Conservation (phyloP, 306 rosid genomes). For the Cucurbita argyrosperma region DNA sequence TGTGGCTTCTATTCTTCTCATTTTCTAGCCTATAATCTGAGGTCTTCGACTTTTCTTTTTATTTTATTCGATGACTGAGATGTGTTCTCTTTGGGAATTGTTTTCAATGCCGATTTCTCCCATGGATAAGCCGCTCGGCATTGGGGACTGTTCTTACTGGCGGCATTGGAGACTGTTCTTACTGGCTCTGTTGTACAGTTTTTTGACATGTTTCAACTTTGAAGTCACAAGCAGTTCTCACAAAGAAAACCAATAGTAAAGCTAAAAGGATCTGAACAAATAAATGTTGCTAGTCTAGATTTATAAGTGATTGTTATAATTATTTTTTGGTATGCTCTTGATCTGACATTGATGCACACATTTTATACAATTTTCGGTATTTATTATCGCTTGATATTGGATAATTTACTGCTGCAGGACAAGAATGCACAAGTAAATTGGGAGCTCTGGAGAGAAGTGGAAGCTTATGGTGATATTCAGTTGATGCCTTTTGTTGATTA, state of each 20-base stretch:
- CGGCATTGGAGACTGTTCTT: background rate
- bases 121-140: background rate
- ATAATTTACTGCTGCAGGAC: slow-evolving; percentile 36
- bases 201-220: background rate
- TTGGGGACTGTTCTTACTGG: background rate
- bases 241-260: background rate
- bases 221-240: background rate
- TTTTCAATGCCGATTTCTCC: background rate
- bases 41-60: background rate
- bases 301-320: background rate
- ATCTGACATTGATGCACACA: background rate
- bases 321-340: background rate
- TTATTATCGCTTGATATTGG: background rate
- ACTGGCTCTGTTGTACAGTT: background rate
- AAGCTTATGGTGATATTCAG: slow-evolving; percentile 78
- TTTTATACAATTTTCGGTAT: background rate
- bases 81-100: background rate
- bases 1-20: background rate
- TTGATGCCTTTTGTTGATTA: slow-evolving; percentile 91
- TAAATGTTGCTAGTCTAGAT: background rate
- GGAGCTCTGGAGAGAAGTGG: slow-evolving; percentile 86
- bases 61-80: background rate
- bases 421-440: slow-evolving; percentile 57
- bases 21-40: background rate
- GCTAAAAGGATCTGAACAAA: background rate